Conservation (phyloP, 352 stramenopile genomes). For the Globisporangium paroecandrum region DNA sequence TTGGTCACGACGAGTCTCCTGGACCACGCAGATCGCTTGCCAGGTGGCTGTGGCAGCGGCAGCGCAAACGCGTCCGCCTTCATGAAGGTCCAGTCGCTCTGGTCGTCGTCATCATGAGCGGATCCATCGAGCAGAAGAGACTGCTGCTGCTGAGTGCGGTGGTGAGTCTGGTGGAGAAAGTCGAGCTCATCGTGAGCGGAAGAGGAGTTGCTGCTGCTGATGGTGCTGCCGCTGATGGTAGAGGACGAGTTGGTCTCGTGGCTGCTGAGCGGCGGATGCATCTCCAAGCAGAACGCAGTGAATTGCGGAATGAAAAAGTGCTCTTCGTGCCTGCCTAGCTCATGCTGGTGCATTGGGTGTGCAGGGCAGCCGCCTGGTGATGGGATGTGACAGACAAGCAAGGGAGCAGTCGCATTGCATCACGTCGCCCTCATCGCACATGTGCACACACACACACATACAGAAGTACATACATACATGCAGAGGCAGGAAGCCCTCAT, state of each 20-base stretch:
- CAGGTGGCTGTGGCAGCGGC: not conserved
- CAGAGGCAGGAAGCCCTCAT: not conserved
- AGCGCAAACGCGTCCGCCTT: conserved; percentile 9
- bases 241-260: conserved; percentile 19
- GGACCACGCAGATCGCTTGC: conserved; percentile 55
- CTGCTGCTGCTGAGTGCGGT: conserved; percentile 9
- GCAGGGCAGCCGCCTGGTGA: not conserved
- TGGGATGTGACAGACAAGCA: not conserved
- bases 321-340: not conserved
- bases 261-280: conserved; percentile 5
- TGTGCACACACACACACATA: not conserved
- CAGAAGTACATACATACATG: not conserved
- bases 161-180: conserved; percentile 8
- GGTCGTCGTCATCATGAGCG: conserved; percentile 1
- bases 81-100: conserved; percentile 19
- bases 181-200: conserved; percentile 5
- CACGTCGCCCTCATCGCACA: not conserved
- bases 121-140: not conserved
- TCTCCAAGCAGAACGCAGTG: conserved; percentile 14
- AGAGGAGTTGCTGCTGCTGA: not conserved
- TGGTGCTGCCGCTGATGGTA: conserved; percentile 3
- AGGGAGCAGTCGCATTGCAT: not conserved
- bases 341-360: not conserved
- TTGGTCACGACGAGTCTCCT: conserved; percentile 81
- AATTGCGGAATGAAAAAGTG: conserved; percentile 15